Evolutionary conservation across 139 green algal species (phyloP).

Genomic region (Dunaliella primolecta): DNA sequence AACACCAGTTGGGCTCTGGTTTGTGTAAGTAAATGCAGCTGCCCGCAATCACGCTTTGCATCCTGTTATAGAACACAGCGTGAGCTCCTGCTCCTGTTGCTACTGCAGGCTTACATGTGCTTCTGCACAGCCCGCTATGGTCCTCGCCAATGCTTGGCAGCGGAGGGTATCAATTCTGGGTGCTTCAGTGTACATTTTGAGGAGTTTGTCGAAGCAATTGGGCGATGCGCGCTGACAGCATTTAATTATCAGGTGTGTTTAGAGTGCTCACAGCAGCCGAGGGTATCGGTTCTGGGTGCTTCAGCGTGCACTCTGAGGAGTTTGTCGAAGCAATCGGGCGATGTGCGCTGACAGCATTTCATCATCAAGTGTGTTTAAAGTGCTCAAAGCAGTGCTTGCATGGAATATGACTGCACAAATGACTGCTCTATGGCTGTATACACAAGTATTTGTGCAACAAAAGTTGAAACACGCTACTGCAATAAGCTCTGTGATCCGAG

Average conservation of each 20-base stretch:
- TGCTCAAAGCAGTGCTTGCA: too few species aligned
- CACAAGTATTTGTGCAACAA: too few species aligned
- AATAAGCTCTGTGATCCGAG: too few species aligned
- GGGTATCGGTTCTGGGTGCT: neutral
- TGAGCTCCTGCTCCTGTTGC: too few species aligned
- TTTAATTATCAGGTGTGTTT: conserved; percentile 21
- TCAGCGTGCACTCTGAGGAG: conserved; percentile 19
- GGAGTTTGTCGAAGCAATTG: conserved; percentile 21
- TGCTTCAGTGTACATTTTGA: conserved; percentile 15
- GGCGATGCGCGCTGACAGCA: conserved; percentile 1
- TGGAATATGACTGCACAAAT: too few species aligned
- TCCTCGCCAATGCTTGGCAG: neutral
- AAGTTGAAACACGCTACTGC: too few species aligned
- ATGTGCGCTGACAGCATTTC: conserved; percentile 11
- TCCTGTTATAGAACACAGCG: too few species aligned
- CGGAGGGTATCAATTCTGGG: neutral
- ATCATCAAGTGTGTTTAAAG: conserved; percentile 13
- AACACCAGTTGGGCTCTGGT: too few species aligned
- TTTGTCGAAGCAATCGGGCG: conserved; percentile 18
- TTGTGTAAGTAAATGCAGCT: too few species aligned
- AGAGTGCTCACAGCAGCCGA: too few species aligned
- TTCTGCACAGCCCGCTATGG: conserved; percentile 14
- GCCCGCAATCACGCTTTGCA: too few species aligned
- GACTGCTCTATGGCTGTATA: too few species aligned
- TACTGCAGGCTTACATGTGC: neutral